Evolutionary conservation across 2,329 filamentous ascomycete species (phyloP).

Genomic region (Gyromitra esculenta): DNA sequence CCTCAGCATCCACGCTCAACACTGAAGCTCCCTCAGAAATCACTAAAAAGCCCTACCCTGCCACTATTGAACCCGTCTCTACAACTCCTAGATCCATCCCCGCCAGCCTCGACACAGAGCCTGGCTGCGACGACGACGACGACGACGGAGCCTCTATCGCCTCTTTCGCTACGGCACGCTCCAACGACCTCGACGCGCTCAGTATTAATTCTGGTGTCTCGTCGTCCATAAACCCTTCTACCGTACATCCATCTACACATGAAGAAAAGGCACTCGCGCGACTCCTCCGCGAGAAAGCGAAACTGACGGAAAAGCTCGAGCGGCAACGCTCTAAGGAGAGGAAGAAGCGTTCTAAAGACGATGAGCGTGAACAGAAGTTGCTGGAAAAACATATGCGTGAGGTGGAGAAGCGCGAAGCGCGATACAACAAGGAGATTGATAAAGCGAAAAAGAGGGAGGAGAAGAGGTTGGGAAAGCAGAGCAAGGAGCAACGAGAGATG

Average conservation of each 20-base stretch:
- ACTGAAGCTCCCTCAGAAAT: background rate
- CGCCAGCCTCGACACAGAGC: background rate
- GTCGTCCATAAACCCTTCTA: background rate
- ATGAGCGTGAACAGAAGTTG: conserved; percentile 71
- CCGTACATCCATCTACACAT: conserved; percentile 8
- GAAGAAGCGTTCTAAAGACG: conserved; percentile 59
- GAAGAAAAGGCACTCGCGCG: conserved; percentile 50
- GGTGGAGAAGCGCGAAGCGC: conserved; percentile 72
- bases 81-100: background rate
- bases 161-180: conserved; percentile 49
- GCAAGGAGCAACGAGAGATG: conserved; percentile 40
- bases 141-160: conserved; percentile 41
- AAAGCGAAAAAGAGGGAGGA: conserved; percentile 61
- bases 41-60: background rate
- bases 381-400: conserved; percentile 72
- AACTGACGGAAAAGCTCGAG: conserved; percentile 68
- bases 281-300: conserved; percentile 54
- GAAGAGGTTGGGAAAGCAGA: conserved; percentile 34
- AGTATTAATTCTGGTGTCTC: conserved; percentile 2
- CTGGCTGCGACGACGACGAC: background rate
- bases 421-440: conserved; percentile 71
- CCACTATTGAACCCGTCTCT: background rate
- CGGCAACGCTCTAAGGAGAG: conserved; percentile 71
- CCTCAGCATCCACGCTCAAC: background rate
- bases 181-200: conserved; percentile 11